These are phyloP conservation scores for Candida coquimbonensis DNA, from an alignment of 805 yeast genomes.

Conservation along the genomic window DNA sequence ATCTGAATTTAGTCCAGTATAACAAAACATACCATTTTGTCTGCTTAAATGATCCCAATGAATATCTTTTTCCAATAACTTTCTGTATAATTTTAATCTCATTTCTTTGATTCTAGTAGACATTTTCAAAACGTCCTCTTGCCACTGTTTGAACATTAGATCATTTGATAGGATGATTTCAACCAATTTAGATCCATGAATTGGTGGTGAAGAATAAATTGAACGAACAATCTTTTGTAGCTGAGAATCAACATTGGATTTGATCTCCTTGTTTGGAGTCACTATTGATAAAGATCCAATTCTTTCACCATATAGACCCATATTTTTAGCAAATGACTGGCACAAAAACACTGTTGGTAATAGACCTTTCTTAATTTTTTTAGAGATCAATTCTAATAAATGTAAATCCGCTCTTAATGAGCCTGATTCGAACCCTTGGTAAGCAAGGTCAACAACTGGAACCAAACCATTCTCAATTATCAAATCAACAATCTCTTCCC, in stretches of 20 bases:
- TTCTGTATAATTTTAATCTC: constrained; percentile 56
- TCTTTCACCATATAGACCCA: constrained; percentile 94
- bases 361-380: constrained; percentile 34
- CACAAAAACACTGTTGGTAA: constrained; percentile 54
- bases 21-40: constrained; percentile 97
- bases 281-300: constrained; percentile 73
- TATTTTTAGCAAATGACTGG: constrained; percentile 91
- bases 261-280: constrained; percentile 47
- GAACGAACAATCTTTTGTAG: constrained; percentile 80
- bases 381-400: constrained; percentile 39
- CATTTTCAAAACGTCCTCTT: constrained; percentile 69
- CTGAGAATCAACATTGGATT: constrained; percentile 61
- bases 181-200: constrained; percentile 88
- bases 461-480: constrained; percentile 51
- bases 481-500: constrained; percentile 68
- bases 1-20: constrained; percentile 67
- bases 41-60: constrained; percentile 82
- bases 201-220: constrained; percentile 88
- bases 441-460: constrained; percentile 89
- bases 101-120: constrained; percentile 71
- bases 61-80: constrained; percentile 48
- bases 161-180: constrained; percentile 62
- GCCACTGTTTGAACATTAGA: constrained; percentile 66
- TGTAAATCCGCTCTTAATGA: constrained; percentile 66
- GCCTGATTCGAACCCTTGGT: constrained; percentile 93